These are phyloP conservation scores for Candida qinlingensis DNA, from an alignment of 805 yeast genomes.

Conservation along the genomic window DNA sequence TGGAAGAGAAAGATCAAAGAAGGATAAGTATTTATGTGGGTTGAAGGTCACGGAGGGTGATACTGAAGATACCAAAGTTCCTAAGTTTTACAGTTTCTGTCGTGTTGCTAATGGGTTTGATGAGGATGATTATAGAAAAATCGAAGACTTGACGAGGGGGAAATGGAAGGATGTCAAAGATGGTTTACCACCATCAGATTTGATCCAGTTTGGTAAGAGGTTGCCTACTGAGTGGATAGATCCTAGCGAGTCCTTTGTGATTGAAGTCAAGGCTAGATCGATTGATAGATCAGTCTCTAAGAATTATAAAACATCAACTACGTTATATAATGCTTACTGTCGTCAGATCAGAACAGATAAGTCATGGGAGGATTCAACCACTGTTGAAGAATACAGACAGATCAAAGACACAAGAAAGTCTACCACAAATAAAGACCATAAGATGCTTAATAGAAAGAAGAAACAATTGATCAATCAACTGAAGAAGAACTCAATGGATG, in stretches of 20 bases:
- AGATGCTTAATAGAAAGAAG: slow-evolving; percentile 25
- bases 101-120: slow-evolving; percentile 83
- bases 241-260: slow-evolving; percentile 70
- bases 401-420: slow-evolving; percentile 24
- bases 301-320: slow-evolving; percentile 58
- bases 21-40: slow-evolving; percentile 70
- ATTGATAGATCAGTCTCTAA: slow-evolving; percentile 43
- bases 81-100: slow-evolving; percentile 60
- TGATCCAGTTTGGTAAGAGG: slow-evolving; percentile 51
- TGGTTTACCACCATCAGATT: slow-evolving; percentile 34
- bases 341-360: slow-evolving; percentile 66
- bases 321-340: slow-evolving; percentile 75
- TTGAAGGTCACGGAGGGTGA: slow-evolving; percentile 42
- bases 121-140: slow-evolving; percentile 50
- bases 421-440: slow-evolving; percentile 20
- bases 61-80: slow-evolving; percentile 11
- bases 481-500: slow-evolving; percentile 15
- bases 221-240: slow-evolving; percentile 73
- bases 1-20: slow-evolving; percentile 72
- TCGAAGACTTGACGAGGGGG: slow-evolving; percentile 51
- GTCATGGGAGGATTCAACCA: slow-evolving; percentile 46
- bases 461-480: slow-evolving; percentile 10
- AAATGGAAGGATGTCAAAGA: slow-evolving; percentile 50
- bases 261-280: slow-evolving; percentile 81
- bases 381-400: slow-evolving; percentile 47